These are phyloP conservation scores for Rhexocercosporidium sp. DNA, from an alignment of 2,329 filamentous ascomycete species.

Conservation along the genomic window DNA sequence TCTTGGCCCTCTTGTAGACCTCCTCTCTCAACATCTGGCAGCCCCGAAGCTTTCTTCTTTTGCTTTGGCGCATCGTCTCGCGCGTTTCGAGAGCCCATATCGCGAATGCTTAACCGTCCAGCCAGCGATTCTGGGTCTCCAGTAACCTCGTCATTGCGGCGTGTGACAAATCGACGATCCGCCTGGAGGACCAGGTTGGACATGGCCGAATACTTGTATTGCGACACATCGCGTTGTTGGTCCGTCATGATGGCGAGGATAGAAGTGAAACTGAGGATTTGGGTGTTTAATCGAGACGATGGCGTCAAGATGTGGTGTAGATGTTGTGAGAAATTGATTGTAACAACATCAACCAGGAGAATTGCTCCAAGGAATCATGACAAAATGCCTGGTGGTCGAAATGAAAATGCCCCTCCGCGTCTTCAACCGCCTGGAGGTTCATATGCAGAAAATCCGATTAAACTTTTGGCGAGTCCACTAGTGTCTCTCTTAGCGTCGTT, in stretches of 20 bases:
- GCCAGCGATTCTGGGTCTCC: constrained; percentile 97
- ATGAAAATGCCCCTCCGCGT: constrained; percentile 15
- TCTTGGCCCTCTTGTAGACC: constrained; percentile 80
- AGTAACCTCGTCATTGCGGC: constrained; percentile 91
- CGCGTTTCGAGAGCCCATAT: constrained; percentile 88
- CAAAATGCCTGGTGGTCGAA: constrained; percentile 9
- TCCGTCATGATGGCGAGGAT: constrained; percentile 65
- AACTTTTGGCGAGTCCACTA: constrained; percentile 11
- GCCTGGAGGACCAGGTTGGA: constrained; percentile 99
- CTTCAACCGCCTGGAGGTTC: neutral
- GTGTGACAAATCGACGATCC: constrained; percentile 92
- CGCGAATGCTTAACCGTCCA: constrained; percentile 87
- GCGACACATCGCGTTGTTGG: constrained; percentile 81
- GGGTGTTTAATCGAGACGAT: neutral
- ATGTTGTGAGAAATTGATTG: constrained; percentile 6
- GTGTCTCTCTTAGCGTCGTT: neutral
- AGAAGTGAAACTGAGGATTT: constrained; percentile 17
- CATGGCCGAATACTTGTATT: constrained; percentile 99
- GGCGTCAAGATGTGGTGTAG: constrained; percentile 3
- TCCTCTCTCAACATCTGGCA: constrained; percentile 76
- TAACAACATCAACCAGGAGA: constrained; percentile 4
- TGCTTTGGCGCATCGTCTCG: constrained; percentile 81
- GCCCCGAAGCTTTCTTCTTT: constrained; percentile 71
- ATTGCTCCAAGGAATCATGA: constrained; percentile 16
- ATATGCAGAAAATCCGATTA: constrained; percentile 3